A percentile compares a stretch with the other conserved stretches of the same genome.
These are phyloP conservation scores for Arthrobotrys pseudoclavata DNA, from an alignment of 2,329 filamentous ascomycete species.

Conservation along the genomic window DNA sequence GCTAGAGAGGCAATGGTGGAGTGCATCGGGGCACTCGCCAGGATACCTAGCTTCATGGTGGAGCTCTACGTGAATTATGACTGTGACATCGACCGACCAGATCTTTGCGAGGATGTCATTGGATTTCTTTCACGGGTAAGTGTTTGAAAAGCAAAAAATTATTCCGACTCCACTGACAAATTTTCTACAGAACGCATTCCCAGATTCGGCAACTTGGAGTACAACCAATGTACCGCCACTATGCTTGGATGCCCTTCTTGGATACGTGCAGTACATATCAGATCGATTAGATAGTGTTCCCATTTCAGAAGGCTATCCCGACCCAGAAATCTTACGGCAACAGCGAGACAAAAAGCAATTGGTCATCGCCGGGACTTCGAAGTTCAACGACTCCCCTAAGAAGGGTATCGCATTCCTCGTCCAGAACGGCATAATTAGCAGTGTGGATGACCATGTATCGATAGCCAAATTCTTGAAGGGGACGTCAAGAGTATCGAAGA, in stretches of 20 bases:
- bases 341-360: conserved; percentile 85
- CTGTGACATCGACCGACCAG: conserved; percentile 89
- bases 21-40: conserved; percentile 88
- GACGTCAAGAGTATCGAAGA: conserved; percentile 90
- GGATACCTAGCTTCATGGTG: conserved; percentile 93
- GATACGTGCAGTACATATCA: conserved; percentile 91
- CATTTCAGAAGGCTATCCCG: conserved; percentile 75
- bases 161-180: conserved; percentile 33
- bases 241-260: conserved; percentile 89
- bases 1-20: conserved; percentile 98
- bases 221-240: conserved; percentile 97
- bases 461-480: conserved; percentile 90
- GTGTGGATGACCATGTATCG: conserved; percentile 78
- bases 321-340: conserved; percentile 75
- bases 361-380: conserved; percentile 86
- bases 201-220: conserved; percentile 98
- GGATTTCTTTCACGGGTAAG: conserved; percentile 80
- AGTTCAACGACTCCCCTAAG: conserved; percentile 97
- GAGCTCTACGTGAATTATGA: conserved; percentile 99
- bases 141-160: conserved; percentile 14
- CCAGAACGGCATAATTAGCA: conserved; percentile 85
- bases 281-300: conserved; percentile 83
- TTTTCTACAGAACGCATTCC: conserved; percentile 79
- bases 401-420: conserved; percentile 87
- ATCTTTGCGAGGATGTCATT: conserved; percentile 95